A percentile compares a stretch with the other conserved stretches of the same genome.
Conservation (phyloP, 2,329 filamentous ascomycete genomes). For the Aureobasidium vineae region DNA sequence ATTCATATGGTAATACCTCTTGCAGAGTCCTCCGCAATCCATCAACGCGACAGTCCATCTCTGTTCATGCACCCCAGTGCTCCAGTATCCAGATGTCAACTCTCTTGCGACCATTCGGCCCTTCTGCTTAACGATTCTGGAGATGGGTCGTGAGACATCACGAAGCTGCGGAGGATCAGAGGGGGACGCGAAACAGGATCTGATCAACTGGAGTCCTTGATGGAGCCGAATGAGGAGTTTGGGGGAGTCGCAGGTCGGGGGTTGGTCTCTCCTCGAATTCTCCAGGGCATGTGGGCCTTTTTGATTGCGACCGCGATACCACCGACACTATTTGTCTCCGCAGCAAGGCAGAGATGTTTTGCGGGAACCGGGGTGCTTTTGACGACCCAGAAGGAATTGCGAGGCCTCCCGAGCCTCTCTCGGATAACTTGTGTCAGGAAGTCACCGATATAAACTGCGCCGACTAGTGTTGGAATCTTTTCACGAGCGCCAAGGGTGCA, state of each 20-base stretch:
- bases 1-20: not conserved
- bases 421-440: constrained; percentile 2
- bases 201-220: not conserved
- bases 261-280: constrained; percentile 11
- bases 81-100: not conserved
- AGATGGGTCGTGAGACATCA: not conserved
- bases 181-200: constrained; percentile 2
- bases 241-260: constrained; percentile 1
- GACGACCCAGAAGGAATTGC: constrained; percentile 1
- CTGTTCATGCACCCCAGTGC: not conserved
- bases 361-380: constrained; percentile 3
- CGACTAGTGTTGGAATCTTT: constrained; percentile 1
- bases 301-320: constrained; percentile 25
- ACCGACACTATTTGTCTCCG: constrained; percentile 23
- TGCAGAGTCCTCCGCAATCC: not conserved
- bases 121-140: not conserved
- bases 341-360: constrained; percentile 11
- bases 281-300: not conserved
- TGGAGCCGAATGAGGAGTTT: constrained; percentile 16
- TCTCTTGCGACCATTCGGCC: not conserved
- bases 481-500: constrained; percentile 10
- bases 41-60: not conserved
- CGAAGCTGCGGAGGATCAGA: not conserved
- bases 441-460: not conserved
- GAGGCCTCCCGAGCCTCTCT: not conserved